phyloP scores from a whole-genome alignment of 148 eudicot genomes.

The Vaccinium corymbosum region DNA sequence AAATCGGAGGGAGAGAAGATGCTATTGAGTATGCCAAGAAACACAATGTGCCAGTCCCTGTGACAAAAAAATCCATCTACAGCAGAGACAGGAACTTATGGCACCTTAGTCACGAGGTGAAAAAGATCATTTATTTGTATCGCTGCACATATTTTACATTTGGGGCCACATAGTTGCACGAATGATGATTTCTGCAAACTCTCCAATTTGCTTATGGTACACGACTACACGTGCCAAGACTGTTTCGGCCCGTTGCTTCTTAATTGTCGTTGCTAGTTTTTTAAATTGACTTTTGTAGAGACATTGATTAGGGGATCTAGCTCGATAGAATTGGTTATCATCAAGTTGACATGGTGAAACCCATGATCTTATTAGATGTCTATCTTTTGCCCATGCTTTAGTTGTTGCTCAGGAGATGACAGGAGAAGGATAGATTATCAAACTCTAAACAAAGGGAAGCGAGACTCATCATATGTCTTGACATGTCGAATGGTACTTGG shows the following conservation, averaged over 20 bases:
- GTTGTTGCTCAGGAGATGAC: not conserved
- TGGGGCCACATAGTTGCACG: not conserved
- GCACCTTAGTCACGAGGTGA: constrained; percentile 95
- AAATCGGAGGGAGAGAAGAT: constrained; percentile 81
- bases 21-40: constrained; percentile 86
- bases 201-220: not conserved
- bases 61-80: constrained; percentile 84
- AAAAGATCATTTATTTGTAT: not conserved
- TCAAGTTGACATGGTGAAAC: not conserved
- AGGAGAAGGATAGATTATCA: not conserved
- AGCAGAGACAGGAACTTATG: constrained; percentile 92
- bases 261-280: not conserved
- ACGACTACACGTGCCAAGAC: not conserved
- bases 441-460: not conserved
- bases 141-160: not conserved
- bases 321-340: not conserved
- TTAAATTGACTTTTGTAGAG: not conserved
- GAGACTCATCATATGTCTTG: not conserved
- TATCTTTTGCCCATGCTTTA: not conserved
- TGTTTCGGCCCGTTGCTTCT: not conserved
- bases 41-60: constrained; percentile 85
- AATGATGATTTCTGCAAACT: not conserved
- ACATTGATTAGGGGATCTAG: not conserved
- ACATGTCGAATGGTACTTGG: not conserved
- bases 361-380: not conserved